Evolutionary conservation across 23 red algal species (phyloP).

Genomic region (Gracilaria caudata): DNA sequence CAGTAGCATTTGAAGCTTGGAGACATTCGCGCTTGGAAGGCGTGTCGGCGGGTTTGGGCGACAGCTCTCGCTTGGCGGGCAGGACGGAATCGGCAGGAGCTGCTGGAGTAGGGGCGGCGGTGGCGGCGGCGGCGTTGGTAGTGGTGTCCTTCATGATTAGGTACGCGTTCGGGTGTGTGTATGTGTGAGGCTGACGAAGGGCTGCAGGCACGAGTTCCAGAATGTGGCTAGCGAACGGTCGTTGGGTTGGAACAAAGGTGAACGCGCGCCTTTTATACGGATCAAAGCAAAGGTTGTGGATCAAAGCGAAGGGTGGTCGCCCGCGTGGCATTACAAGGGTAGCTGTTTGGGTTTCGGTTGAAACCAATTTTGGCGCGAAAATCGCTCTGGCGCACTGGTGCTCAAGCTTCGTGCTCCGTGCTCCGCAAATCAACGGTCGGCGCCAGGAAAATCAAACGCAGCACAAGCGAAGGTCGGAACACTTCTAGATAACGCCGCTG

Average conservation of each 20-base stretch:
- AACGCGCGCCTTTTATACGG: background rate
- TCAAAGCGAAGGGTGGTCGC: background rate
- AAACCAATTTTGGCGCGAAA: background rate
- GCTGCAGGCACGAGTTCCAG: background rate
- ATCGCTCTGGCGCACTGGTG: background rate
- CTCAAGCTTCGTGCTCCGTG: no score
- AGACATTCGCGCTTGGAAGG: constrained; percentile 46
- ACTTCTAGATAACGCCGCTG: no score
- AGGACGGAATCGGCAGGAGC: background rate
- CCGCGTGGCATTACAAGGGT: no score
- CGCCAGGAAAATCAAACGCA: no score
- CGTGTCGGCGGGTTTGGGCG: background rate
- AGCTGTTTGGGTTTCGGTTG: background rate
- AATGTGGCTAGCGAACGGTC: background rate
- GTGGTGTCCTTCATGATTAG: constrained; percentile 9
- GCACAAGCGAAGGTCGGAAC: no score
- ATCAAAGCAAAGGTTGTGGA: background rate
- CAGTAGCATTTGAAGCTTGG: background rate
- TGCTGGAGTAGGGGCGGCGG: background rate
- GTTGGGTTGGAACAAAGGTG: background rate
- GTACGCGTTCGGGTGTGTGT: background rate
- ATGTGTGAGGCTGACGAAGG: background rate
- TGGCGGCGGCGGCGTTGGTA: background rate
- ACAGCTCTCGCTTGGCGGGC: constrained; percentile 42
- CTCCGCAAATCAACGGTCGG: no score